A percentile compares a stretch with the other conserved stretches of the same genome.
phyloP scores from a whole-genome alignment of 345 rosid species.

The Syzygium aromaticum region DNA sequence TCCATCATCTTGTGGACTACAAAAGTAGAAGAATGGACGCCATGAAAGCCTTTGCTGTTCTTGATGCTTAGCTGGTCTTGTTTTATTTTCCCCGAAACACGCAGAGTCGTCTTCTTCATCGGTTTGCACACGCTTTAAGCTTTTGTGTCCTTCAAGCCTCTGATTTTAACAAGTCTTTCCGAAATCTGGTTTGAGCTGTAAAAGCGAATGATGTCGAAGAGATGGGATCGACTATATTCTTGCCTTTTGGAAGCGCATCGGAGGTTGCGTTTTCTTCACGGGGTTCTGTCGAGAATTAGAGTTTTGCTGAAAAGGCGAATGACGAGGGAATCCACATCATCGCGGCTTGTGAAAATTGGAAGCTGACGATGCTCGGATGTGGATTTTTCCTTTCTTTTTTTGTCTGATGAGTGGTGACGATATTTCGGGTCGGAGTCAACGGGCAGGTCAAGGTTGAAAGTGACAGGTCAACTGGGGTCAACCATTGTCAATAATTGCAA shows the following conservation, averaged over 20 bases:
- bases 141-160: not conserved
- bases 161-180: not conserved
- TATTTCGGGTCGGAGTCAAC: not conserved
- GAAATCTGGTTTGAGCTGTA: not conserved
- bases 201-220: not conserved
- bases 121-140: not conserved
- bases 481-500: not conserved
- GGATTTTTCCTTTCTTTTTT: not conserved
- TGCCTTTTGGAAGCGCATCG: not conserved
- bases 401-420: not conserved
- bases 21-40: not conserved
- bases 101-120: not conserved
- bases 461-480: slow-evolving; percentile 31
- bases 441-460: slow-evolving; percentile 31
- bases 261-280: not conserved
- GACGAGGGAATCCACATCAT: not conserved
- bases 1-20: not conserved
- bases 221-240: not conserved
- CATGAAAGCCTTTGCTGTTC: not conserved
- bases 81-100: not conserved
- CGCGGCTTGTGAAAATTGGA: not conserved
- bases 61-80: not conserved
- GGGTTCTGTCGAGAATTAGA: not conserved
- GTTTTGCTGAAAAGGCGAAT: not conserved
- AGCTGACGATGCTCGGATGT: not conserved